Evolutionary conservation across 768 basidiomycete species (phyloP).

Genomic region (Kwoniella sp.): DNA sequence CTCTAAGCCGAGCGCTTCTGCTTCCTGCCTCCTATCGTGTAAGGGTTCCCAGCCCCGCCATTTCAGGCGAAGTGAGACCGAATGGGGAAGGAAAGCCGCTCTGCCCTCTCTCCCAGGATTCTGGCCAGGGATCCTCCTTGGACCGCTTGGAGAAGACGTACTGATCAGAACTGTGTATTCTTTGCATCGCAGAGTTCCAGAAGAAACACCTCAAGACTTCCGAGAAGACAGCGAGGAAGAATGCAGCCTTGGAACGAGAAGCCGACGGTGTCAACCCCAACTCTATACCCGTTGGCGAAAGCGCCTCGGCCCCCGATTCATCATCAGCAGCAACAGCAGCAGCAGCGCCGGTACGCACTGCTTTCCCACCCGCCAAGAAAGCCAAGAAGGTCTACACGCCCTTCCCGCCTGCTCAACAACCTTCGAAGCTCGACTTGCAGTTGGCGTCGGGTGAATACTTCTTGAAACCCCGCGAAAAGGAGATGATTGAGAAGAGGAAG

Average conservation of each 20-base stretch:
- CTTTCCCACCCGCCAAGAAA: conserved; percentile 51
- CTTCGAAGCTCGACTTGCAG: conserved; percentile 92
- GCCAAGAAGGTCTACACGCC: conserved; percentile 96
- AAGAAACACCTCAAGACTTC: conserved; percentile 89
- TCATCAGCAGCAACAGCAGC: neutral
- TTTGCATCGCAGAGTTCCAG: conserved; percentile 66
- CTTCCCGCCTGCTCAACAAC: conserved; percentile 92
- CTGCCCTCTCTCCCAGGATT: too few species aligned
- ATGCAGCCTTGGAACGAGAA: conserved; percentile 66
- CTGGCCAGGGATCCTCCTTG: too few species aligned
- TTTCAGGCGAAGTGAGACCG: too few species aligned
- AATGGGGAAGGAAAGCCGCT: too few species aligned
- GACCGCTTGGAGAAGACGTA: neutral
- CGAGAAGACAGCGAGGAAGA: conserved; percentile 89
- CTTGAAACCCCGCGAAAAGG: conserved; percentile 86
- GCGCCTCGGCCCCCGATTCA: neutral
- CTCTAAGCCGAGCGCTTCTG: too few species aligned
- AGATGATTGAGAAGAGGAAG: conserved; percentile 68
- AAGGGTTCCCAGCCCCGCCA: too few species aligned
- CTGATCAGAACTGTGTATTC: neutral
- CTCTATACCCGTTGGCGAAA: conserved; percentile 6
- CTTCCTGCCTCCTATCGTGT: too few species aligned
- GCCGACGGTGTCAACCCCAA: conserved; percentile 62
- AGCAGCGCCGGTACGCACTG: conserved; percentile 28
- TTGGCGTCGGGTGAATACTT: conserved; percentile 98